Evolutionary conservation across 2,329 filamentous ascomycete species (phyloP).

Genomic region (Magnaporthales sp.): DNA sequence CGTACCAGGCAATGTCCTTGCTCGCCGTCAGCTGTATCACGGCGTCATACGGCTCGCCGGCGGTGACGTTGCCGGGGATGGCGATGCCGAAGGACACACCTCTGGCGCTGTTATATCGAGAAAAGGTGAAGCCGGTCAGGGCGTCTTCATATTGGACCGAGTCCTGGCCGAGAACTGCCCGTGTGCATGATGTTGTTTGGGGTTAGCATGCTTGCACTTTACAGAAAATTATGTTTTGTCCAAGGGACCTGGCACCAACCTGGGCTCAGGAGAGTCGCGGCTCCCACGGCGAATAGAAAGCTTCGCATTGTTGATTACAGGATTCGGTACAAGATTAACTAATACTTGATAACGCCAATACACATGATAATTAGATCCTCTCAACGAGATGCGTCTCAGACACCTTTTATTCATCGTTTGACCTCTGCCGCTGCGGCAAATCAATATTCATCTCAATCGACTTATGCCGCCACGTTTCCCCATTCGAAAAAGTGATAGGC

Average conservation of each 20-base stretch:
- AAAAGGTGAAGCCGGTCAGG: conserved; percentile 33
- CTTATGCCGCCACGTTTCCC: not conserved
- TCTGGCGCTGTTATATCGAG: conserved; percentile 28
- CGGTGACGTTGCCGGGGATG: conserved; percentile 21
- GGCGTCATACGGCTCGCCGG: conserved; percentile 18
- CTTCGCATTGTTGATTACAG: conserved; percentile 8
- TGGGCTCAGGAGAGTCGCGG: conserved; percentile 7
- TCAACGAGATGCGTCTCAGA: not conserved
- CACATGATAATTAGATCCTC: not conserved
- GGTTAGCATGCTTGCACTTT: conserved; percentile 6
- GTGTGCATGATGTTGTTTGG: not conserved
- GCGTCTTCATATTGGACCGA: conserved; percentile 23
- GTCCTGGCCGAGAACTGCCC: conserved; percentile 21
- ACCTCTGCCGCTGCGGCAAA: too few species aligned
- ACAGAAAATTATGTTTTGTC: not conserved
- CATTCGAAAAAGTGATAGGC: not conserved
- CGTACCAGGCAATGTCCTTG: conserved; percentile 35
- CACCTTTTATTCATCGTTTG: not conserved
- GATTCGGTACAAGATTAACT: not conserved
- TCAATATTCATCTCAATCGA: not conserved
- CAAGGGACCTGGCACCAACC: conserved; percentile 1
- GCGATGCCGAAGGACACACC: conserved; percentile 26
- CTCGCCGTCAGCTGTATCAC: conserved; percentile 34
- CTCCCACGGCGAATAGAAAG: conserved; percentile 4
- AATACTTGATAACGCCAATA: not conserved